Evolutionary conservation across 257 asterid species (phyloP), one percentile per base, ranked within the genome.

Genomic region (Przewalskia tangutica): DNA sequence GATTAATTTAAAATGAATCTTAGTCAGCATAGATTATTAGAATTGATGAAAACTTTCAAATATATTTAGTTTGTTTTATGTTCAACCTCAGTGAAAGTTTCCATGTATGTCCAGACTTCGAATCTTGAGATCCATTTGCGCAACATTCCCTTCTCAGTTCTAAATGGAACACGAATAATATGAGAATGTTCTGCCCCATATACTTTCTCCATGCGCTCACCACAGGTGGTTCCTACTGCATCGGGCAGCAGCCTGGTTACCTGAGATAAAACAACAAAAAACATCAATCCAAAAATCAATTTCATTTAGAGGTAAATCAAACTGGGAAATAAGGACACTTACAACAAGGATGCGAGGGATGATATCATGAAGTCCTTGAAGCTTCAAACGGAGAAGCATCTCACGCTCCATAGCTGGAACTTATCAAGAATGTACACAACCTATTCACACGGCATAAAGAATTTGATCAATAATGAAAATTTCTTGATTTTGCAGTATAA

Each of bases 91-190:
- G 88, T 81, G 80, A 84, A 87, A 23, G 83, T 85, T 84, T 87
- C 89, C 83, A 87, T 80, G 83, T 85, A 84, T 46, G 89, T 88
- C 89, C 88, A 87, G 32, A 87, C 88, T 73, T 87, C 88, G 6
- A 84, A 87, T 23, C 89, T 81, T 27, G 89, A 87, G 77, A 85
- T 87, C 88, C 89, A 87, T 75, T 87, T 85, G 17, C 88, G 83
- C 53, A 85, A 63, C 46, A 85, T 85, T 40, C 88, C 86, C 7
- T 87, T 60, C 68, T 85, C 89, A 16, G 86, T 85, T 81, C 89
- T 80, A 46, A 87, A 87, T 32, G 89, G 89, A 51, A 87, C 82
- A 10, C 89, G 85, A 62, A 87, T 83, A 14, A 85, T 87, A 76
- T 87, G 85, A 50, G 89, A 83, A 50, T 82, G 78, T 51, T 87